phyloP scores from a whole-genome alignment of 139 green algal genomes.

The Dunaliella primolecta region DNA sequence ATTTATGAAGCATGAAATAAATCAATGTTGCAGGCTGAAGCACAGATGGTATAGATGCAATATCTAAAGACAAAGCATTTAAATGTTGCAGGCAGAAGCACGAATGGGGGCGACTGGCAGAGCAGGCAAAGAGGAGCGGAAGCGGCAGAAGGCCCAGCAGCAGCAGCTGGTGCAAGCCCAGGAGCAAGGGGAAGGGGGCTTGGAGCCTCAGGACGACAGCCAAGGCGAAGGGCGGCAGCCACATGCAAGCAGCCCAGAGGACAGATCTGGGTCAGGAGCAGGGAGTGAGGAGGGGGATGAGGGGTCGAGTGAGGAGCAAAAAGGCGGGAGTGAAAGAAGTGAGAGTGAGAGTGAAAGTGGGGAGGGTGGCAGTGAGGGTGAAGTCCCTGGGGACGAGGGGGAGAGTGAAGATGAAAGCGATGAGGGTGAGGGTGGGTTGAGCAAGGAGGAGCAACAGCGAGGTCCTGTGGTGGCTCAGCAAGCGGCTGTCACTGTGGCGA shows the following conservation, averaged over 20 bases:
- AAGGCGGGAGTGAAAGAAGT: too few species aligned
- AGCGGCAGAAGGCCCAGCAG: not conserved
- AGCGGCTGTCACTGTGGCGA: too few species aligned
- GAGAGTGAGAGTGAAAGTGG: not conserved
- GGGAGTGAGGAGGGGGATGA: not conserved
- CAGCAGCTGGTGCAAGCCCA: not conserved
- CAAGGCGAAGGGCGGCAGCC: constrained; percentile 7
- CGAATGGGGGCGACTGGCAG: not conserved
- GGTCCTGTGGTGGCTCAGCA: too few species aligned
- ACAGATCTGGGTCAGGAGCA: not conserved
- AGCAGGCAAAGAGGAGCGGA: not conserved
- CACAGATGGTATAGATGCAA: too few species aligned
- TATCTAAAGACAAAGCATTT: too few species aligned
- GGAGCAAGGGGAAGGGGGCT: not conserved
- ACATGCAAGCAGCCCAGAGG: too few species aligned
- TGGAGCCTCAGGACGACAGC: not conserved
- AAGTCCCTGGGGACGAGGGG: not conserved
- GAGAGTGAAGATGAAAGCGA: not conserved
- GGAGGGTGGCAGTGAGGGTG: not conserved
- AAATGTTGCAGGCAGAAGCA: not conserved
- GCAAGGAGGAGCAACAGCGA: too few species aligned
- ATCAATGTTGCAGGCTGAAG: too few species aligned
- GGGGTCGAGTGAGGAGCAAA: too few species aligned
- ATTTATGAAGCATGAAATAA: too few species aligned
- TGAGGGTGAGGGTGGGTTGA: too few species aligned